Evolutionary conservation across 1,284 basidiomycete genomes (phyloP).

Genomic region (Cutaneotrichosporon dermatis): DNA sequence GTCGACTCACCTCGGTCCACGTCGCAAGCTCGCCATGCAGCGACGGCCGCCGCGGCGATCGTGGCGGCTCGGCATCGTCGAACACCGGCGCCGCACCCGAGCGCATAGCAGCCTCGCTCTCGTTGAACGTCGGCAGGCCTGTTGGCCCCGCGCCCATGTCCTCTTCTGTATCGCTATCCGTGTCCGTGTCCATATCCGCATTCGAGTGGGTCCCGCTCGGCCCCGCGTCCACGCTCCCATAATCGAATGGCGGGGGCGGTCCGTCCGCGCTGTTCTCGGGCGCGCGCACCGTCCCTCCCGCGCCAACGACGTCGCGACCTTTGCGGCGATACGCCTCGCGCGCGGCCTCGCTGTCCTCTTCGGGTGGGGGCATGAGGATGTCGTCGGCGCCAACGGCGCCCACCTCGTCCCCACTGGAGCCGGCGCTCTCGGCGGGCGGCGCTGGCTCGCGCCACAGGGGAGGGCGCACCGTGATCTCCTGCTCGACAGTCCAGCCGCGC

Average conservation of each 20-base stretch:
- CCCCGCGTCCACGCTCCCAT: neutral
- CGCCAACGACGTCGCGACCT: constrained; percentile 44
- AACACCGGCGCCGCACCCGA: constrained; percentile 30
- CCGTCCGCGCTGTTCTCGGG: neutral
- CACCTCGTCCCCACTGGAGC: too few relatives aligned
- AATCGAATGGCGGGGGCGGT: constrained; percentile 39
- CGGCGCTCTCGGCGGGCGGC: constrained; percentile 3
- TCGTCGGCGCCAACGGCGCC: constrained; percentile 4
- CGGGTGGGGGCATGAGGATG: constrained; percentile 8
- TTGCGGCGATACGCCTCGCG: constrained; percentile 46
- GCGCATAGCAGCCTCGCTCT: constrained; percentile 38
- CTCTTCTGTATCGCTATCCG: neutral
- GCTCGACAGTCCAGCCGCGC: constrained; percentile 29
- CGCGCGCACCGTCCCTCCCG: constrained; percentile 30
- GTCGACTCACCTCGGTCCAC: constrained; percentile 45
- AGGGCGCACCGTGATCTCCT: constrained; percentile 30
- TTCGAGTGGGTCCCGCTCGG: constrained; percentile 10
- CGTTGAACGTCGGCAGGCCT: constrained; percentile 38
- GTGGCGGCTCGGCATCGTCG: constrained; percentile 12
- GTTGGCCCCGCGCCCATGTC: neutral
- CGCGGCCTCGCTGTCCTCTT: constrained; percentile 27
- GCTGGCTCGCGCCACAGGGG: constrained; percentile 35
- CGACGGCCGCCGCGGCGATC: neutral
- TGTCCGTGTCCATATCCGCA: neutral
- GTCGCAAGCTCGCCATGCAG: constrained; percentile 38